Percentiles rank a stretch among this genome's conserved stretches.
phyloP scores from a whole-genome alignment of 2,329 filamentous ascomycete species.

The Hypomyces rosellus region DNA sequence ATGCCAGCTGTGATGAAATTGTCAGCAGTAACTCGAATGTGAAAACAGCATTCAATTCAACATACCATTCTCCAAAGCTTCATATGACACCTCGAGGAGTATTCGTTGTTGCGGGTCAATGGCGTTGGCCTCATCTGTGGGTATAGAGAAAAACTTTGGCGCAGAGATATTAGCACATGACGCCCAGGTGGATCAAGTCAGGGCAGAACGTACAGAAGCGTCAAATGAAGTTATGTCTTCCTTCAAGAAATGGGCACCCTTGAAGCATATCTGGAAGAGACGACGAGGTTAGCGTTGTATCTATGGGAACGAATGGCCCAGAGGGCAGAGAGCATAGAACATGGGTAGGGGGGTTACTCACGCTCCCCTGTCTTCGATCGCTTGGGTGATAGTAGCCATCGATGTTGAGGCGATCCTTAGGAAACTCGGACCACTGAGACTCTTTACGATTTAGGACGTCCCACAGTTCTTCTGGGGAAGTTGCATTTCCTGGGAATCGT shows the following conservation, averaged over 20 bases:
- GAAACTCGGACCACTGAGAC: slow-evolving; percentile 45
- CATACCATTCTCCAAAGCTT: slow-evolving; percentile 44
- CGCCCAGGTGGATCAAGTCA: too few relatives aligned
- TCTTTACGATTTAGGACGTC: slow-evolving; percentile 37
- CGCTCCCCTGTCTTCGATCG: slow-evolving; percentile 41
- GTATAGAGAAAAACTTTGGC: slow-evolving; percentile 43
- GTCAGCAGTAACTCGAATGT: not conserved
- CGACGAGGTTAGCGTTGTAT: not conserved
- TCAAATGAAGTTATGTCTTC: slow-evolving; percentile 42
- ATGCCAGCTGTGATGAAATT: slow-evolving; percentile 33
- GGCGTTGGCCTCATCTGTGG: slow-evolving; percentile 43
- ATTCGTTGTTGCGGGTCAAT: slow-evolving; percentile 50
- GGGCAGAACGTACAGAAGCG: slow-evolving; percentile 33
- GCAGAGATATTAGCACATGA: not conserved
- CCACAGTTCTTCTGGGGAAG: slow-evolving; percentile 40
- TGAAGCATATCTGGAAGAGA: slow-evolving; percentile 36
- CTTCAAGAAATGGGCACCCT: slow-evolving; percentile 46
- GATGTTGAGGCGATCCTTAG: slow-evolving; percentile 43
- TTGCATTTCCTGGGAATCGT: slow-evolving; percentile 45
- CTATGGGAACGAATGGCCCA: not conserved
- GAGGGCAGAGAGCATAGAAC: not conserved
- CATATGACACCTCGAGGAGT: slow-evolving; percentile 44
- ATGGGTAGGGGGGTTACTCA: slow-evolving; percentile 22
- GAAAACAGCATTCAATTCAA: slow-evolving; percentile 2
- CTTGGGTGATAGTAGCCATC: slow-evolving; percentile 50